phyloP scores from a whole-genome alignment of 1,284 basidiomycete species.

The Agaricales sp. region DNA sequence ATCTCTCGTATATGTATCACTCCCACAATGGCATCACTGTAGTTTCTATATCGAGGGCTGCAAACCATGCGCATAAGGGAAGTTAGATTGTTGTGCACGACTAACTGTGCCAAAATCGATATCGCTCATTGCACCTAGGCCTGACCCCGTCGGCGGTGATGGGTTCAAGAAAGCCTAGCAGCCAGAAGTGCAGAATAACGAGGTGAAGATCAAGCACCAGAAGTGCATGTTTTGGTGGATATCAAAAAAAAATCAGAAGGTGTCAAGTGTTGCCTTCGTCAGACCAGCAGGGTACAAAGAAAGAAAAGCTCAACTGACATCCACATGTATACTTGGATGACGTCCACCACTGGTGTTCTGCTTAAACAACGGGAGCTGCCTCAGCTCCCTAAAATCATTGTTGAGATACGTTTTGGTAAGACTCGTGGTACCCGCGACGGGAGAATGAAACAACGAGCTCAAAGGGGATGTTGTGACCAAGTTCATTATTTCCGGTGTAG shows the following conservation, averaged over 20 bases:
- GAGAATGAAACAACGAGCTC: conserved; percentile 58
- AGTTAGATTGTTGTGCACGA: too few relatives aligned
- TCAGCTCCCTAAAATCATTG: conserved; percentile 68
- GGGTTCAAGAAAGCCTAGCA: background rate
- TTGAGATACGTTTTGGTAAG: conserved; percentile 69
- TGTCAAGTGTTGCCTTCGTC: conserved; percentile 1
- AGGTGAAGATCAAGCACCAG: background rate
- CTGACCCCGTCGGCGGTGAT: background rate
- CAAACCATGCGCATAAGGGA: too few relatives aligned
- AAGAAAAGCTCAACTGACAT: conserved; percentile 32
- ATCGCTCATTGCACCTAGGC: background rate
- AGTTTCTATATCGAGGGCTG: background rate
- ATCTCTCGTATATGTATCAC: background rate
- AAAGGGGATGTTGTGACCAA: conserved; percentile 55
- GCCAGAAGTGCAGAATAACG: background rate
- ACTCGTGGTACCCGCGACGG: conserved; percentile 48
- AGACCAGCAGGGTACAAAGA: conserved; percentile 5
- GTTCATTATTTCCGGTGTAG: conserved; percentile 34
- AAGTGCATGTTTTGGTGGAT: too few relatives aligned
- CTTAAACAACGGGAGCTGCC: conserved; percentile 52
- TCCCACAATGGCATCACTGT: background rate
- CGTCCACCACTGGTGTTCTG: conserved; percentile 62
- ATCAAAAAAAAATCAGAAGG: background rate
- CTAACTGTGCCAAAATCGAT: too few relatives aligned
- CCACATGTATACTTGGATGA: conserved; percentile 65